Percentiles rank a stretch among this genome's conserved stretches.
These are phyloP conservation scores for Rubia peregrina DNA, from an alignment of 305 asterid species.

Conservation along the genomic window DNA sequence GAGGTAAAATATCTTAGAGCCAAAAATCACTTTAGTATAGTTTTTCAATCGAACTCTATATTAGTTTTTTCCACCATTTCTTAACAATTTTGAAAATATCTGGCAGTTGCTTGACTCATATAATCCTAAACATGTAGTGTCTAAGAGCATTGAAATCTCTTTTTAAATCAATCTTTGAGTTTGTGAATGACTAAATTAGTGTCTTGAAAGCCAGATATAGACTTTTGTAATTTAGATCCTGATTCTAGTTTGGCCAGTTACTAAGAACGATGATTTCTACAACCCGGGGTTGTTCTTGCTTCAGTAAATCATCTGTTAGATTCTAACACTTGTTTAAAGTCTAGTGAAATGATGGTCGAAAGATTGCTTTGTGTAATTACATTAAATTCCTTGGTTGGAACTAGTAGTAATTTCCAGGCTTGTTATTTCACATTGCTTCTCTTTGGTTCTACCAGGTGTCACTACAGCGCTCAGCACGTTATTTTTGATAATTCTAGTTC, in stretches of 20 bases:
- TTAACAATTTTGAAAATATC: too few relatives aligned
- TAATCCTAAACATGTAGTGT: neutral
- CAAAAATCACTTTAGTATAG: too few relatives aligned
- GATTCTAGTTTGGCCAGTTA: neutral
- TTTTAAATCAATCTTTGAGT: neutral
- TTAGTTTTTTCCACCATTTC: too few relatives aligned
- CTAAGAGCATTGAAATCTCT: neutral
- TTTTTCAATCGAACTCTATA: too few relatives aligned
- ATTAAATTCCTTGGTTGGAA: neutral
- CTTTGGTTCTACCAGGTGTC: conserved; percentile 2
- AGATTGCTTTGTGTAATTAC: neutral
- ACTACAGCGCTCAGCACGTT: neutral
- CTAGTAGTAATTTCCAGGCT: neutral
- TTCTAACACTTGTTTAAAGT: neutral
- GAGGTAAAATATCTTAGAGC: too few relatives aligned
- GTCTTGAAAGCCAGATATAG: neutral
- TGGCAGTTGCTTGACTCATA: neutral
- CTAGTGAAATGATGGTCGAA: neutral
- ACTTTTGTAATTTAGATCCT: neutral
- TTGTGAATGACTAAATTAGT: neutral
- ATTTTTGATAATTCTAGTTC: neutral
- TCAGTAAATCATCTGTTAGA: neutral
- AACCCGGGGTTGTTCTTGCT: neutral
- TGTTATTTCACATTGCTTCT: too few relatives aligned
- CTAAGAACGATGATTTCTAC: too few relatives aligned